Base-by-base conservation (phyloP, 257 asterid species). In the Jacaranda copaia region DNA sequence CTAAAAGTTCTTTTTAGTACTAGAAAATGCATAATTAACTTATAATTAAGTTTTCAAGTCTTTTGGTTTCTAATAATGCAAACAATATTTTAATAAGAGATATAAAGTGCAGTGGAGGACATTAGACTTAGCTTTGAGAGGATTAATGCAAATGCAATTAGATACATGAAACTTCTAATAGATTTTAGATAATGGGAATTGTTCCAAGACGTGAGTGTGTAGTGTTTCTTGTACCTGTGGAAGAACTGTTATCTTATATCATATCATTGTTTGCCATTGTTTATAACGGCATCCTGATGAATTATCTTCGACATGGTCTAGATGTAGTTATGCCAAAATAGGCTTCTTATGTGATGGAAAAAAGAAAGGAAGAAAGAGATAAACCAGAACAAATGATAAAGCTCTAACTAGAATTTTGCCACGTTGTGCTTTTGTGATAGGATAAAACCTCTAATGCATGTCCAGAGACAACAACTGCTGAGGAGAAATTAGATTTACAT, bases 361-460 rank as follows among this genome's bases (percentile, higher is more conserved):
- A 4, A 15, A 60, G 18, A 61, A 16, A 52, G 36, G 14, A 25
- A 25, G 32, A 25, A 25, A 25, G 32, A 25, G 32, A 25, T 25
- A 25, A 25, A 25, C 32, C 2, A 25, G 14, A 16, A 9, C 18
- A 48, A 9, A 1, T 49, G 25, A 62, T n/a, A 51, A 25, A 43
- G 42, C 0, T 42, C 49, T 73, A 46, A 52, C 11, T 35, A 2
- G 11, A 14, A 36, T 35, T 15, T 59, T 32, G 19, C 15, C 7
- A 18, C 8, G 5, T 18, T 75, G 0, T 73, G 3, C 11, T 49
- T 19, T 15, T 42, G 8, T 51, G 20, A 48, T 69, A 80, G 87
- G 82, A 10, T 20, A 45, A 63, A 60, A 12, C 70, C 39, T 42
- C 66, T 45, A 57, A 69, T 72, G 75, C 68, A 32, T 45, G 38